phyloP scores from a whole-genome alignment of 441 rosid species.

The Populus trichocarpa region DNA sequence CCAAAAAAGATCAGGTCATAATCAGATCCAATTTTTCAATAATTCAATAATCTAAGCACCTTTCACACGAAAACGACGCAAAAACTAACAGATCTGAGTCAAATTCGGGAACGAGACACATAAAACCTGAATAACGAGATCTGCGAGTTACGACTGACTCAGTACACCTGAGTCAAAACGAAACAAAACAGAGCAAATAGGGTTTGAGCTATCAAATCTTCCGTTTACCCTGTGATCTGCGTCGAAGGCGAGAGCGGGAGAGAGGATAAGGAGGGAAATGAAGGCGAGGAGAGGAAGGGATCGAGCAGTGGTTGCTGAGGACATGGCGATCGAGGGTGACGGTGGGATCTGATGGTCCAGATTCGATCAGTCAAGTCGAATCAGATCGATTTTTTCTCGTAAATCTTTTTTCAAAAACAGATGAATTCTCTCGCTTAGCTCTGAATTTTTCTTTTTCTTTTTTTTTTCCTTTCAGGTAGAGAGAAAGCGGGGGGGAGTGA shows the following conservation, averaged over 20 bases:
- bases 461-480: neutral
- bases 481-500: neutral
- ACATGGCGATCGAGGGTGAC: slow-evolving; percentile 48
- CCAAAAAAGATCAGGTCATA: neutral
- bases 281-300: slow-evolving; percentile 21
- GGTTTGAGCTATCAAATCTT: too few species aligned
- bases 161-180: too few species aligned
- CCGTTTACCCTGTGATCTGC: slow-evolving; percentile 17
- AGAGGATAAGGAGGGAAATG: slow-evolving; percentile 27
- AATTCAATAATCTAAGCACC: neutral
- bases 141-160: too few species aligned
- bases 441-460: neutral
- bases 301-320: slow-evolving; percentile 30
- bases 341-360: slow-evolving; percentile 34
- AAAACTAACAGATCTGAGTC: slow-evolving; percentile 27
- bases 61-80: neutral
- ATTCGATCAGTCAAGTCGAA: slow-evolving; percentile 15
- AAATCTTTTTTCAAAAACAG: neutral
- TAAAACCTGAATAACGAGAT: too few species aligned
- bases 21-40: neutral
- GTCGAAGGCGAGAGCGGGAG: slow-evolving; percentile 68
- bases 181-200: too few species aligned
- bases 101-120: neutral
- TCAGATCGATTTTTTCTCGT: neutral
- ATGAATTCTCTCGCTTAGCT: neutral